Percentiles rank a stretch among this genome's conserved stretches.
These are phyloP conservation scores for Talaromyces rugulosus DNA, from an alignment of 2,329 filamentous ascomycete genomes.

Conservation along the genomic window DNA sequence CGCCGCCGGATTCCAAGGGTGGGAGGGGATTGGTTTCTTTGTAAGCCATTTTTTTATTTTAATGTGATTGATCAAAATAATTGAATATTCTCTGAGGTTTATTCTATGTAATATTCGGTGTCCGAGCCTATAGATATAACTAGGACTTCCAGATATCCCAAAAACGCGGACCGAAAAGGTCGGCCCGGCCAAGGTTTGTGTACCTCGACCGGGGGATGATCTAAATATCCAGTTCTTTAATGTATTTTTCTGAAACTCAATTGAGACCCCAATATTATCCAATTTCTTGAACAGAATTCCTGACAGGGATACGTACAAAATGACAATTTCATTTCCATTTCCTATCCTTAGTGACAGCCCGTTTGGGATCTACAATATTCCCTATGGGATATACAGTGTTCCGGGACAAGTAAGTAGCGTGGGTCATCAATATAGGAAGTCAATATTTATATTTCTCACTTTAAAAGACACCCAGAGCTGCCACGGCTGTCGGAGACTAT, in stretches of 20 bases:
- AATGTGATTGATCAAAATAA: neutral
- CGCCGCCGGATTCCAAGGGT: neutral
- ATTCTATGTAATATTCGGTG: no score
- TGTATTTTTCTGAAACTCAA: no score
- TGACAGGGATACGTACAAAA: neutral
- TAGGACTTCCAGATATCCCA: neutral
- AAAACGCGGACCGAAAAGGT: neutral
- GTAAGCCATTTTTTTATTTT: conserved; percentile 1
- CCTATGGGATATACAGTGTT: conserved; percentile 6
- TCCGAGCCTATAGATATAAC: neutral
- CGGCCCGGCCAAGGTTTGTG: neutral
- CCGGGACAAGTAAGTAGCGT: neutral
- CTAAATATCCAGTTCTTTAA: no score
- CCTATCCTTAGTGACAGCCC: neutral
- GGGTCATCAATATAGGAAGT: neutral
- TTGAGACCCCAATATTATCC: no score
- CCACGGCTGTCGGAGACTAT: neutral
- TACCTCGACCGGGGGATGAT: neutral
- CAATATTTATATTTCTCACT: neutral
- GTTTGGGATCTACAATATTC: conserved; percentile 4
- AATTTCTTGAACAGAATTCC: no score
- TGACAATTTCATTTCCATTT: neutral
- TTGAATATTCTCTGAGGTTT: no score
- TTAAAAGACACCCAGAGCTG: neutral
- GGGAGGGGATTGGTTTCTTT: conserved; percentile 5